These are phyloP conservation scores for Pyrenophora tritici-repentis DNA, from an alignment of 2,329 filamentous ascomycete genomes.

Conservation along the genomic window DNA sequence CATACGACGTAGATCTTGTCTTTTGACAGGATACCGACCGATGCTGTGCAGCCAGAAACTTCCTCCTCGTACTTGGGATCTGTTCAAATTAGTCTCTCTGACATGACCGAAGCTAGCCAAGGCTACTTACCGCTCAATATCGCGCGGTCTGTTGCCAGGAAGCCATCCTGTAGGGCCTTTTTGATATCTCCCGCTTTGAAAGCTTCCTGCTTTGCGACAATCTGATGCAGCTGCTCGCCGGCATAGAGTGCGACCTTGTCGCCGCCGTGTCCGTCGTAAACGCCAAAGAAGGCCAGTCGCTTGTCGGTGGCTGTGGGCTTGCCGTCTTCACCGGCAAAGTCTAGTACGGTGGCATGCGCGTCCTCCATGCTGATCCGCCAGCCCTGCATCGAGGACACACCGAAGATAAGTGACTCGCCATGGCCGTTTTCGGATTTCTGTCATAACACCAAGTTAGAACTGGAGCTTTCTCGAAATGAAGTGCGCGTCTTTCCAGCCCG, in stretches of 20 bases:
- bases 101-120: slow-evolving; percentile 4
- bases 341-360: slow-evolving; percentile 85
- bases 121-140: slow-evolving; percentile 81
- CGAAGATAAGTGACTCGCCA: slow-evolving; percentile 91
- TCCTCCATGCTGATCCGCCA: slow-evolving; percentile 99
- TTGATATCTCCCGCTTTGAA: slow-evolving; percentile 92
- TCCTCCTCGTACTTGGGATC: slow-evolving; percentile 97
- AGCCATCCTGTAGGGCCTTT: slow-evolving; percentile 95
- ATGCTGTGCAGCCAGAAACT: slow-evolving; percentile 96
- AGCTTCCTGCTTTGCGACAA: slow-evolving; percentile 90
- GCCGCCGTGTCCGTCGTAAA: slow-evolving; percentile 96
- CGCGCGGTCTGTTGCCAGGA: slow-evolving; percentile 91
- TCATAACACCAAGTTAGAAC: slow-evolving; percentile 9
- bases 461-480: neutral
- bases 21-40: slow-evolving; percentile 83
- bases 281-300: slow-evolving; percentile 92
- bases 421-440: slow-evolving; percentile 87
- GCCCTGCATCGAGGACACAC: slow-evolving; percentile 98
- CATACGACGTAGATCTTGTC: slow-evolving; percentile 95
- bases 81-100: slow-evolving; percentile 52
- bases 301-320: slow-evolving; percentile 68
- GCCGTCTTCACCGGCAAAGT: slow-evolving; percentile 65
- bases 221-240: slow-evolving; percentile 90
- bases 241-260: slow-evolving; percentile 95
- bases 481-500: slow-evolving; percentile 4